Conservation (phyloP, 108 stramenopile species). For the Thalassiosira profunda region DNA sequence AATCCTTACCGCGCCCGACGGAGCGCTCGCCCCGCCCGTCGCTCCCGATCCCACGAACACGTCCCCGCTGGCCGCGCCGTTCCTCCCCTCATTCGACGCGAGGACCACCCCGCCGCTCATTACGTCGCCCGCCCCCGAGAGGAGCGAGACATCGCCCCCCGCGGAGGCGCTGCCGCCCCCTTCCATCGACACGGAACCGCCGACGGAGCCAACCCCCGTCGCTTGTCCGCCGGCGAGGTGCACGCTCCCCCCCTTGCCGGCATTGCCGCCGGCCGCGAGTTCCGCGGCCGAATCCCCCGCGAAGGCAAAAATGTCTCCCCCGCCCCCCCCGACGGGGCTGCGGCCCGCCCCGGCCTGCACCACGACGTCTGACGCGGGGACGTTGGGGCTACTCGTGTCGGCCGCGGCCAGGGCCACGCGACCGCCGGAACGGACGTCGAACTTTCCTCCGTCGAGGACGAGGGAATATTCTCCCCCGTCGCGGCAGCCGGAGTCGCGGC, state of each 20-base stretch:
- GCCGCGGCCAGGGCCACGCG: slow-evolving; percentile 22
- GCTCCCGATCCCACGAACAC: slow-evolving; percentile 9
- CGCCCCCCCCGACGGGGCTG: slow-evolving; percentile 28
- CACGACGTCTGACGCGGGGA: slow-evolving; percentile 19
- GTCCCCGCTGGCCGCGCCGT: slow-evolving; percentile 1
- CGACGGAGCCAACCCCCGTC: slow-evolving; percentile 17
- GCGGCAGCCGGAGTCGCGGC: slow-evolving; percentile 22
- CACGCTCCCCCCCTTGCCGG: slow-evolving; percentile 29
- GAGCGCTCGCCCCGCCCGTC: not conserved
- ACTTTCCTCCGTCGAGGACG: slow-evolving; percentile 25
- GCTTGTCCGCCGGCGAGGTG: slow-evolving; percentile 28
- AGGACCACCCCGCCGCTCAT: slow-evolving; percentile 10
- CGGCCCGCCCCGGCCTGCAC: slow-evolving; percentile 21
- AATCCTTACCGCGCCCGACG: slow-evolving; percentile 15
- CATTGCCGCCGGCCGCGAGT: slow-evolving; percentile 14
- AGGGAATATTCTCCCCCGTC: slow-evolving; percentile 20
- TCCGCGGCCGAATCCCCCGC: slow-evolving; percentile 34
- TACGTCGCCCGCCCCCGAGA: slow-evolving; percentile 15
- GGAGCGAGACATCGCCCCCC: slow-evolving; percentile 11
- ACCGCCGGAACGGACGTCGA: slow-evolving; percentile 32
- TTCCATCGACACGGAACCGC: slow-evolving; percentile 25
- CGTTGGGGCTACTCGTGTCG: slow-evolving; percentile 18
- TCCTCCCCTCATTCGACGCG: not conserved
- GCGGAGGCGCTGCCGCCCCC: not conserved
- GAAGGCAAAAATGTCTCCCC: slow-evolving; percentile 26